Evolutionary conservation across 1,139 yeast genomes (phyloP).

Genomic region (Nakaseomyces nivariensis): DNA sequence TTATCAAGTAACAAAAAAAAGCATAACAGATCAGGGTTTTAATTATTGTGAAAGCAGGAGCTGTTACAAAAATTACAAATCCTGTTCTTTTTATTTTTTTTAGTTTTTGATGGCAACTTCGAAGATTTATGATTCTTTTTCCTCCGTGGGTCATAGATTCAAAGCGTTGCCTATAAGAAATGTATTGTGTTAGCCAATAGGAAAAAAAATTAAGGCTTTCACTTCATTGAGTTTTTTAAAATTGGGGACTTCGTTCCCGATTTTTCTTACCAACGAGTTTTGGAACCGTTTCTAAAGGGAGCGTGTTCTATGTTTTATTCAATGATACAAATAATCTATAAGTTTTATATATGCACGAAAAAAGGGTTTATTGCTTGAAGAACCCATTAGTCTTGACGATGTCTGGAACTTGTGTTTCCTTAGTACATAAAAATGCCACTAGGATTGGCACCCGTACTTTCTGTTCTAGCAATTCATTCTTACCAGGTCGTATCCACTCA

Average conservation of each 20-base stretch:
- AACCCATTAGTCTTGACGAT: slow-evolving; percentile 10
- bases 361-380: slow-evolving; percentile 8
- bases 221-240: slow-evolving; percentile 15
- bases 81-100: neutral
- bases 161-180: slow-evolving; percentile 56
- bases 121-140: slow-evolving; percentile 50
- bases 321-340: slow-evolving; percentile 15
- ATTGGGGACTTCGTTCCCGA: neutral
- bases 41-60: neutral
- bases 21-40: no score
- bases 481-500: slow-evolving; percentile 16
- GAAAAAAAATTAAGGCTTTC: slow-evolving; percentile 8
- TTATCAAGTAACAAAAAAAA: no score
- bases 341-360: neutral
- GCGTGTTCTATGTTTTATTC: slow-evolving; percentile 8
- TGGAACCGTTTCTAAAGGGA: neutral
- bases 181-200: slow-evolving; percentile 7
- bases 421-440: slow-evolving; percentile 8
- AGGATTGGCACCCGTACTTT: slow-evolving; percentile 21
- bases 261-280: neutral
- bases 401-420: neutral
- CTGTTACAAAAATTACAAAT: neutral
- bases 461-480: slow-evolving; percentile 22
- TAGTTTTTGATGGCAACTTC: slow-evolving; percentile 42
- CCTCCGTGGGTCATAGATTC: slow-evolving; percentile 50